A percentile compares a stretch with the other conserved stretches of the same genome.
Evolutionary conservation across 176 grass and related monocot species (phyloP).

Genomic region (Tillandsia fasciculata): DNA sequence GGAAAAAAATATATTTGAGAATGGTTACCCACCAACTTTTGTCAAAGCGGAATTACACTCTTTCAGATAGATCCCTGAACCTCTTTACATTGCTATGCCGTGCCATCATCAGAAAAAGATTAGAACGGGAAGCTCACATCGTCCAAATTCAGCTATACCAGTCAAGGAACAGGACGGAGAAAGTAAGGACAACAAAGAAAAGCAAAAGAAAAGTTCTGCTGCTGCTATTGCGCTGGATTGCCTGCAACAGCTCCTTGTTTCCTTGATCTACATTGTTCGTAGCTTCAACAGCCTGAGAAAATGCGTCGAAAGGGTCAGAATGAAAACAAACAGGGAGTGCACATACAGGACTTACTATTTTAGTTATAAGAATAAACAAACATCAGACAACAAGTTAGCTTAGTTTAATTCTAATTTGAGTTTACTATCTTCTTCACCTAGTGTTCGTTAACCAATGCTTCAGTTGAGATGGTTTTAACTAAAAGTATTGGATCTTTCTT

Average conservation of each 20-base stretch:
- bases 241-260: conserved; percentile 83
- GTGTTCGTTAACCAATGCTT: too few species aligned
- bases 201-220: conserved; percentile 95
- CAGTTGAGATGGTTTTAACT: too few species aligned
- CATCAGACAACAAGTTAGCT: too few species aligned
- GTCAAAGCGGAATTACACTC: too few species aligned
- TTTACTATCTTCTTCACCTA: too few species aligned
- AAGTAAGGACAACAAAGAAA: conserved; percentile 93
- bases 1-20: too few species aligned
- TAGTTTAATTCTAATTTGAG: too few species aligned
- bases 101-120: not conserved
- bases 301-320: conserved; percentile 1
- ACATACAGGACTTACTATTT: not conserved
- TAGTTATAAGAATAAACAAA: not conserved
- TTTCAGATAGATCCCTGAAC: not conserved
- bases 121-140: not conserved
- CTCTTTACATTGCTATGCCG: not conserved
- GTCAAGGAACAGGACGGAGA: conserved; percentile 89
- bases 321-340: not conserved
- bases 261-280: conserved; percentile 88
- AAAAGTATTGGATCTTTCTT: too few species aligned
- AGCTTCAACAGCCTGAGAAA: conserved; percentile 78
- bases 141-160: conserved; percentile 52
- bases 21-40: too few species aligned
- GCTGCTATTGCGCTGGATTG: conserved; percentile 79